Conservation (phyloP, 108 stramenopile genomes). For the Conticribra weissflogii region DNA sequence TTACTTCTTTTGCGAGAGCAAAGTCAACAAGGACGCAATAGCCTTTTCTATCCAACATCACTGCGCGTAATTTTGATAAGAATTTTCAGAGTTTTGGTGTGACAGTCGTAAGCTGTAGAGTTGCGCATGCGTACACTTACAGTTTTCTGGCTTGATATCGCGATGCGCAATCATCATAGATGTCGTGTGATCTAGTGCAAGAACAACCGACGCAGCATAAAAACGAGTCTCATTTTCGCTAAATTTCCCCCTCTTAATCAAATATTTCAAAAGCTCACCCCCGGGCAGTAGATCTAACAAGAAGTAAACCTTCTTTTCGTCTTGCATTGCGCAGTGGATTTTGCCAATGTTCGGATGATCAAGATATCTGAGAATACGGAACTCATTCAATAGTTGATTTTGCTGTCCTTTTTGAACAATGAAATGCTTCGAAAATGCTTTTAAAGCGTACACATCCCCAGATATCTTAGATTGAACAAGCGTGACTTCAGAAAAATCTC, state of each 20-base stretch:
- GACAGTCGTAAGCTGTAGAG: no score
- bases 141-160: constrained; percentile 23
- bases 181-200: constrained; percentile 73
- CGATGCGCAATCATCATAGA: constrained; percentile 70
- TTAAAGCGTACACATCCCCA: constrained; percentile 62
- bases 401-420: constrained; percentile 65
- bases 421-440: constrained; percentile 59
- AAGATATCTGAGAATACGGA: constrained; percentile 45
- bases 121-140: no score
- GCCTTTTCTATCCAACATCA: constrained; percentile 57
- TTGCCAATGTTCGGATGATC: constrained; percentile 63
- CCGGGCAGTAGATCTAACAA: constrained; percentile 58
- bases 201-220: constrained; percentile 75
- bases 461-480: constrained; percentile 41
- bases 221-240: constrained; percentile 49
- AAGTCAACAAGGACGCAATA: constrained; percentile 62
- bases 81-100: constrained; percentile 68
- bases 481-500: constrained; percentile 48
- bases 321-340: constrained; percentile 61
- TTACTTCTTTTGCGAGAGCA: constrained; percentile 64
- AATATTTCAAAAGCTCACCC: constrained; percentile 25
- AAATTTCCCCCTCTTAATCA: constrained; percentile 28
- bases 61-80: no score
- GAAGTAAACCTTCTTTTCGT: constrained; percentile 59
- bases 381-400: constrained; percentile 62